A percentile compares a stretch with the other conserved stretches of the same genome.
These are phyloP conservation scores for Erysiphe neolycopersici DNA, from an alignment of 2,329 filamentous ascomycete genomes.

Conservation along the genomic window DNA sequence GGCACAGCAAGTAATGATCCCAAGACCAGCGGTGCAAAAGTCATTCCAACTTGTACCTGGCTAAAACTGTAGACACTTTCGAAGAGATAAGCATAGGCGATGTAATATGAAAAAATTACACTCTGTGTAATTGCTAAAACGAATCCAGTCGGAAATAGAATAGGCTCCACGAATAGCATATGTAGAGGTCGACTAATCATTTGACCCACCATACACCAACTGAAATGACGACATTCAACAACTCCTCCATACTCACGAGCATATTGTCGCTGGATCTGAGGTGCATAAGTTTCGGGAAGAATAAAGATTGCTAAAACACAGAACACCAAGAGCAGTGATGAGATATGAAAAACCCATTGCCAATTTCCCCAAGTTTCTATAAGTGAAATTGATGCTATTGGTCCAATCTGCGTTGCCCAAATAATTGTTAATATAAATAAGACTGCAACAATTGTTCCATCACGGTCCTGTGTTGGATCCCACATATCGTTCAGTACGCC, in stretches of 20 bases:
- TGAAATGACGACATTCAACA: neutral
- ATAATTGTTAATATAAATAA: constrained; percentile 1
- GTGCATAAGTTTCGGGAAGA: constrained; percentile 3
- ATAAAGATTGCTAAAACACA: neutral
- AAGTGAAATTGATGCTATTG: constrained; percentile 1
- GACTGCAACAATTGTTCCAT: constrained; percentile 2
- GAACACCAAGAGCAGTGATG: constrained; percentile 1
- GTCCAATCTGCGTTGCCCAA: constrained; percentile 3
- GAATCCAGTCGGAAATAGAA: constrained; percentile 2
- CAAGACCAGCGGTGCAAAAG: constrained; percentile 2
- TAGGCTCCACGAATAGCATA: constrained; percentile 3
- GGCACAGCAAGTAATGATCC: constrained; percentile 1
- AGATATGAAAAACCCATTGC: constrained; percentile 3
- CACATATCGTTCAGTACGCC: constrained; percentile 3
- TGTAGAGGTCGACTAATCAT: constrained; percentile 2
- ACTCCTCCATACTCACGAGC: neutral
- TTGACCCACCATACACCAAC: neutral
- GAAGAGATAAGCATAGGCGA: constrained; percentile 2
- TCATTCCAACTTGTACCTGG: constrained; percentile 3
- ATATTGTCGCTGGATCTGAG: neutral
- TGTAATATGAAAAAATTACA: constrained; percentile 3
- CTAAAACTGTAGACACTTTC: constrained; percentile 3
- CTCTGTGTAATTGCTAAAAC: constrained; percentile 2
- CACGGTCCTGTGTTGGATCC: constrained; percentile 2
- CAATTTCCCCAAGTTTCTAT: constrained; percentile 1